Evolutionary conservation across 2,329 filamentous ascomycete genomes (phyloP).

Genomic region (Claviceps fusiformis): DNA sequence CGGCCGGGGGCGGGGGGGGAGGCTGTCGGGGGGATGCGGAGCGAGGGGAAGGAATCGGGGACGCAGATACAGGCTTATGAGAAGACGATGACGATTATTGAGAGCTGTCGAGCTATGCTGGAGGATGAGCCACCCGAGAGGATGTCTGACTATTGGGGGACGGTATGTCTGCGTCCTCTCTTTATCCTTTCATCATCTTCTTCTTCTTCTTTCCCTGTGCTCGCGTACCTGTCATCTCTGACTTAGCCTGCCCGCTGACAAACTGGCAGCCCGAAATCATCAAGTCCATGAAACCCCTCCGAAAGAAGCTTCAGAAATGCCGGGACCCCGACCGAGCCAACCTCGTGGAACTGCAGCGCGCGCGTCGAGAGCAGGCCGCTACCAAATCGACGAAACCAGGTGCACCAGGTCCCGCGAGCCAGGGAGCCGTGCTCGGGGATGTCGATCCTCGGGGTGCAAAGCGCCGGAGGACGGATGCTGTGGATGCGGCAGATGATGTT

Average conservation of each 20-base stretch:
- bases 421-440: conserved; percentile 34
- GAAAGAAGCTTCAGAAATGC: conserved; percentile 59
- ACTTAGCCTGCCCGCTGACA: background rate
- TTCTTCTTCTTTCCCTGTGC: background rate
- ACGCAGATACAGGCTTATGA: conserved; percentile 21
- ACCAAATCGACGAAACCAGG: conserved; percentile 31
- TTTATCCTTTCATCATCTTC: background rate
- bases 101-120: conserved; percentile 39
- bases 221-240: no score
- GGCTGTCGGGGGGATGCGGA: background rate
- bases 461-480: conserved; percentile 26
- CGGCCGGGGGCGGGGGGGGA: conserved; percentile 17
- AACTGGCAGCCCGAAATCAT: conserved; percentile 26
- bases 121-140: conserved; percentile 43
- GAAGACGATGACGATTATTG: conserved; percentile 36
- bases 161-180: conserved; percentile 21
- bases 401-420: conserved; percentile 18
- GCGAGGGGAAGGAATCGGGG: conserved; percentile 8
- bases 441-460: conserved; percentile 26
- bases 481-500: conserved; percentile 25
- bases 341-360: conserved; percentile 53
- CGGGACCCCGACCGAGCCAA: conserved; percentile 63
- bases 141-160: conserved; percentile 39
- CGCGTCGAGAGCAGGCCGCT: conserved; percentile 41
- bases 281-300: conserved; percentile 39